phyloP scores from a whole-genome alignment of 75 land plant species.

The Pinus taeda region DNA sequence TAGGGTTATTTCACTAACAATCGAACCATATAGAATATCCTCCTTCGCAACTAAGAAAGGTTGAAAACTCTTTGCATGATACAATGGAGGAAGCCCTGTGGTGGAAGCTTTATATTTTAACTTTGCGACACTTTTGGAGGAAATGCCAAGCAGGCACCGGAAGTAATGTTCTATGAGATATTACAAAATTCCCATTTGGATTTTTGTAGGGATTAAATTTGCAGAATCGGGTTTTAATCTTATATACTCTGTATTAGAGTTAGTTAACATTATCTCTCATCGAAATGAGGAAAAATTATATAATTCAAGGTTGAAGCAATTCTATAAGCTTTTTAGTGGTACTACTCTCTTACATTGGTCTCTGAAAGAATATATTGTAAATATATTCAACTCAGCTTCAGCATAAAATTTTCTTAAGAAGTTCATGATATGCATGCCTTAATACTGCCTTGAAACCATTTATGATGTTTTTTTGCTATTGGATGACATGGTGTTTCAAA shows the following conservation, averaged over 20 bases:
- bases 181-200: conserved; percentile 3
- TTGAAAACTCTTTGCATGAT: too few relatives aligned
- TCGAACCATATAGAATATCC: too few relatives aligned
- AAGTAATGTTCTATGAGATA: not conserved
- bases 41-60: too few relatives aligned
- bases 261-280: too few relatives aligned
- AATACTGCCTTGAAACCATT: too few relatives aligned
- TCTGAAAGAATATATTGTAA: not conserved
- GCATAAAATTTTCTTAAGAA: not conserved
- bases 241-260: too few relatives aligned
- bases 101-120: not conserved
- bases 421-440: not conserved
- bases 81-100: too few relatives aligned
- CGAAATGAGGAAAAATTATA: not conserved
- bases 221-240: too few relatives aligned
- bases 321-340: conserved; percentile 10
- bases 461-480: not conserved
- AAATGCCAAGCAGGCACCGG: not conserved
- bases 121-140: not conserved
- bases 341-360: conserved; percentile 10
- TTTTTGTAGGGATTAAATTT: not conserved
- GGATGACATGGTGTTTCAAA: not conserved
- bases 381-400: not conserved
- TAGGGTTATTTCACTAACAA: too few relatives aligned
- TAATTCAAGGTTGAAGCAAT: conserved; percentile 13